phyloP scores from a whole-genome alignment of 805 yeast species.

The Saccharomycopsis amapae region DNA sequence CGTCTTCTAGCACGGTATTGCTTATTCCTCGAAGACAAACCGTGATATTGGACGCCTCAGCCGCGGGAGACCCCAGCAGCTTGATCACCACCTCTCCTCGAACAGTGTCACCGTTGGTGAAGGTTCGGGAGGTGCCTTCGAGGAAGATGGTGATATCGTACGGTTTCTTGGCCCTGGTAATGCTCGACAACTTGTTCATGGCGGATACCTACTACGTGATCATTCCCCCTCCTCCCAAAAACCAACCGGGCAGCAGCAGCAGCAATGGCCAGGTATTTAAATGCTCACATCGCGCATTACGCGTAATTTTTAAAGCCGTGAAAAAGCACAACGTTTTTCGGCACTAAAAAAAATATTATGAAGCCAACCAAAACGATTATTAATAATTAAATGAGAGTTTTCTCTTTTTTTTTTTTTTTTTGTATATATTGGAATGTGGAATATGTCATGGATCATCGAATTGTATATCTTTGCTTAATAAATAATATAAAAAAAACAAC shows the following conservation, averaged over 20 bases:
- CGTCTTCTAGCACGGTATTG: conserved; percentile 18
- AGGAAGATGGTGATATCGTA: conserved; percentile 10
- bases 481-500: no score
- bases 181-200: conserved; percentile 2
- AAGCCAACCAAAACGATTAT: not conserved
- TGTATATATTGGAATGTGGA: not conserved
- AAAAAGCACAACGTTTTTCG: no score
- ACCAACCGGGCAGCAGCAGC: no score
- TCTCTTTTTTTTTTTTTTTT: not conserved
- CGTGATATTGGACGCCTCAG: not conserved
- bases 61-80: conserved; percentile 1
- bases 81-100: conserved; percentile 13
- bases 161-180: not conserved
- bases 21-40: conserved; percentile 8
- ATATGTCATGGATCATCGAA: not conserved
- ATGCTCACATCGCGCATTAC: no score
- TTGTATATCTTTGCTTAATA: no score
- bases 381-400: no score
- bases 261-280: no score
- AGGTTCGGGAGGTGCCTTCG: conserved; percentile 5
- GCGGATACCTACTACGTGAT: no score
- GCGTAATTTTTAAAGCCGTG: no score
- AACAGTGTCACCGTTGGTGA: conserved; percentile 19
- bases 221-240: no score
- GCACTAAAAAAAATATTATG: not conserved